Conservation (phyloP, 139 green algal species). For the Asterochloris sp. region DNA sequence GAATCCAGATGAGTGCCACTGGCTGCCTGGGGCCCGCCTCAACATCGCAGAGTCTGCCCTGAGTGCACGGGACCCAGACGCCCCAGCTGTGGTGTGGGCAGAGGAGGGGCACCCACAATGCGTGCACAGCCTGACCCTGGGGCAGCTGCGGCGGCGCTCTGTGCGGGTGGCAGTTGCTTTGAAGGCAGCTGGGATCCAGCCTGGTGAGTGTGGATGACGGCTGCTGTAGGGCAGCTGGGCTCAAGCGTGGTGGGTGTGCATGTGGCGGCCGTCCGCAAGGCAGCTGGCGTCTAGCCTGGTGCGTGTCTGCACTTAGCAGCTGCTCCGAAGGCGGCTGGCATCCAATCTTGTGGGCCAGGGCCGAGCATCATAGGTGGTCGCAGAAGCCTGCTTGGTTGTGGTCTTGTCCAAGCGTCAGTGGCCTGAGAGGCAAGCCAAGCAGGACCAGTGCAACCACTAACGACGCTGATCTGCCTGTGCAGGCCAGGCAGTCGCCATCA, state of each 20-base stretch:
- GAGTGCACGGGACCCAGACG: constrained; percentile 27
- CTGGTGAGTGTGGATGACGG: constrained; percentile 23
- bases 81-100: constrained; percentile 71
- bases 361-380: background rate
- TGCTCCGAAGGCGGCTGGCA: background rate
- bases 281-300: constrained; percentile 7
- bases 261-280: constrained; percentile 40
- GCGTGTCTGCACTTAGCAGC: background rate
- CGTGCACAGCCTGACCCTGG: constrained; percentile 45
- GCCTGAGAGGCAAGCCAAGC: background rate
- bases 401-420: too few species aligned
- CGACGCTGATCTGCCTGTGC: constrained; percentile 1
- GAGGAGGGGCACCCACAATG: constrained; percentile 41
- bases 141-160: constrained; percentile 37
- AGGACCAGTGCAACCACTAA: background rate
- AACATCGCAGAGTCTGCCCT: constrained; percentile 77
- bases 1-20: constrained; percentile 48
- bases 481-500: constrained; percentile 74
- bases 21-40: constrained; percentile 72
- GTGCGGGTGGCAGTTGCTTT: constrained; percentile 44
- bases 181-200: constrained; percentile 23
- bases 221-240: background rate
- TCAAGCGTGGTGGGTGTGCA: background rate
- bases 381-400: background rate
- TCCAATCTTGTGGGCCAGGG: background rate